phyloP scores from a whole-genome alignment of 2,329 filamentous ascomycete species.

The Aureobasidium sp. region DNA sequence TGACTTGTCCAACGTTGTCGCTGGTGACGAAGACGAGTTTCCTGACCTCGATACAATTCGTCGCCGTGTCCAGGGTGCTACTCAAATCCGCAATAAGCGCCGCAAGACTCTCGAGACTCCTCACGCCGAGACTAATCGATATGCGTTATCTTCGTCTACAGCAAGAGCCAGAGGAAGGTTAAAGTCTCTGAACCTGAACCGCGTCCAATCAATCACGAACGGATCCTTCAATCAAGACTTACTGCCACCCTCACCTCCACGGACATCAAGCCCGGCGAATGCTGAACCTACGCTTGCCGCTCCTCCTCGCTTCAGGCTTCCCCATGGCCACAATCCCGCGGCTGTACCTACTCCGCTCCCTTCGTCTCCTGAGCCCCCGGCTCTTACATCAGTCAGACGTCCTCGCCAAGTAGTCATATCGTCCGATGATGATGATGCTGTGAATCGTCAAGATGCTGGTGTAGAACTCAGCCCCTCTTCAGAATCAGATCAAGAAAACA shows the following conservation, averaged over 20 bases:
- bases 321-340: constrained; percentile 10
- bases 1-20: constrained; percentile 11
- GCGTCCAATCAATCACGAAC: not conserved
- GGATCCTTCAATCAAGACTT: not conserved
- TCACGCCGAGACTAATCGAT: not conserved
- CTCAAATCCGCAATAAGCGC: constrained; percentile 20
- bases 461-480: constrained; percentile 21
- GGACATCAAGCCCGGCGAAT: constrained; percentile 11
- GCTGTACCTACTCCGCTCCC: constrained; percentile 16
- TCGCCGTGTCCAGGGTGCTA: constrained; percentile 14
- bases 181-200: not conserved
- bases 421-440: constrained; percentile 1
- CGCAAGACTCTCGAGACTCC: constrained; percentile 18
- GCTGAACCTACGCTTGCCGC: not conserved
- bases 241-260: constrained; percentile 14
- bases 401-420: constrained; percentile 5
- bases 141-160: not conserved
- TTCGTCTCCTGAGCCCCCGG: constrained; percentile 14
- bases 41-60: constrained; percentile 25
- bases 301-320: constrained; percentile 9
- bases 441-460: constrained; percentile 22
- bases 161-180: constrained; percentile 1
- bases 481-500: constrained; percentile 28
- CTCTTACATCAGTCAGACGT: not conserved
- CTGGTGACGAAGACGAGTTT: constrained; percentile 23